Conservation (phyloP, 306 rosid species). For the Fagus crenata region DNA sequence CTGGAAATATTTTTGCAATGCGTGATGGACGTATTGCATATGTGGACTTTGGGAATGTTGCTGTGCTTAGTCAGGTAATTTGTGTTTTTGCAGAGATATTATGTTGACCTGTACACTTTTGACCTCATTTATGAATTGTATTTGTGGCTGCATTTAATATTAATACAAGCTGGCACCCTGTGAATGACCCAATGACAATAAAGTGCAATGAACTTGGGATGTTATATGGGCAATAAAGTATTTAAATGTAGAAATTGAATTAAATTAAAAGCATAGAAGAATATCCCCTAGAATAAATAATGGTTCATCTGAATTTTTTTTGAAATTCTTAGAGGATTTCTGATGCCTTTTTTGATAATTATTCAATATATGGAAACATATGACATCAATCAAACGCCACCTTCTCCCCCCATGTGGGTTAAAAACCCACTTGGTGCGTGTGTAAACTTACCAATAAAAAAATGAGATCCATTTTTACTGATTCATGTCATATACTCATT, state of each 20-base stretch:
- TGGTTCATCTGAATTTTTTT: too few species aligned
- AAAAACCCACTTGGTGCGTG: too few species aligned
- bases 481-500: neutral
- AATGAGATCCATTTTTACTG: neutral
- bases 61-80: conserved; percentile 96
- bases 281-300: too few species aligned
- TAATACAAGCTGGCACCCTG: neutral
- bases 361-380: neutral
- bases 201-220: neutral
- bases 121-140: neutral
- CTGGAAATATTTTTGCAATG: conserved; percentile 98
- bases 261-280: too few species aligned
- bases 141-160: neutral
- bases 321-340: neutral
- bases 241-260: too few species aligned
- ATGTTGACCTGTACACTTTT: neutral
- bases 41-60: conserved; percentile 97
- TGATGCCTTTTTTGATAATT: neutral
- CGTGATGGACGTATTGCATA: conserved; percentile 98
- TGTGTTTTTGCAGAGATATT: conserved; percentile 13
- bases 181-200: neutral
- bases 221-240: too few species aligned
- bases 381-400: neutral
- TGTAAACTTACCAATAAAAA: too few species aligned
- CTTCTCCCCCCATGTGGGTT: too few species aligned